phyloP scores from a whole-genome alignment of 805 yeast species.

The Candida taoyuanica region DNA sequence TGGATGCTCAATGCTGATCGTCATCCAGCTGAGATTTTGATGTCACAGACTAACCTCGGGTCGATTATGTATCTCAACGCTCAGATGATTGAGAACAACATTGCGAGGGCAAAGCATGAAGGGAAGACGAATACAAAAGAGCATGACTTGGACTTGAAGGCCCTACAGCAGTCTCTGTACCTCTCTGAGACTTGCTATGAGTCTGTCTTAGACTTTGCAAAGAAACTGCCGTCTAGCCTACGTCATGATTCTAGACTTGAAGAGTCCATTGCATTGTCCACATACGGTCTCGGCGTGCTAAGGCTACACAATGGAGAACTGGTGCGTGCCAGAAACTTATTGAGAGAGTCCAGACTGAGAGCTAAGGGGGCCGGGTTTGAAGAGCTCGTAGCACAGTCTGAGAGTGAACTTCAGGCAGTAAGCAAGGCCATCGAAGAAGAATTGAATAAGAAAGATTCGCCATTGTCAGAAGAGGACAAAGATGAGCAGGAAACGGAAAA shows the following conservation, averaged over 20 bases:
- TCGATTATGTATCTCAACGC: constrained; percentile 64
- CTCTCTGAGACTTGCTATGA: constrained; percentile 39
- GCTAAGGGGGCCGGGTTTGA: constrained; percentile 63
- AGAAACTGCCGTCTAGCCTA: constrained; percentile 33
- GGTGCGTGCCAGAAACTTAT: constrained; percentile 51
- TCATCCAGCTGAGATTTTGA: constrained; percentile 56
- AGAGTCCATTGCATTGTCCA: constrained; percentile 73
- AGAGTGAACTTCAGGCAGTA: constrained; percentile 58
- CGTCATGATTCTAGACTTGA: constrained; percentile 40
- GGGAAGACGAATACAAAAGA: constrained; percentile 18
- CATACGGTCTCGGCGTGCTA: constrained; percentile 83
- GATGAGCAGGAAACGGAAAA: constrained; percentile 16
- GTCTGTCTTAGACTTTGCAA: constrained; percentile 38
- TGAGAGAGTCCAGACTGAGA: constrained; percentile 65
- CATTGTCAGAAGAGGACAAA: not conserved
- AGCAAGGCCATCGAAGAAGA: constrained; percentile 23
- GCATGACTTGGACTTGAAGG: constrained; percentile 18
- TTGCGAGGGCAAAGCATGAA: constrained; percentile 29
- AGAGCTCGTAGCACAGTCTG: constrained; percentile 60
- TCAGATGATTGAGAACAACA: constrained; percentile 53
- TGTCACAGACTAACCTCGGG: constrained; percentile 67
- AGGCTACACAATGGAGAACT: constrained; percentile 55
- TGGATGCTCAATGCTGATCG: constrained; percentile 73
- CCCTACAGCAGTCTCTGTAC: constrained; percentile 29
- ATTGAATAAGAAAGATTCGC: constrained; percentile 6